Evolutionary conservation across 2,329 filamentous ascomycete genomes (phyloP).

Genomic region (Aaosphaeria arxii): DNA sequence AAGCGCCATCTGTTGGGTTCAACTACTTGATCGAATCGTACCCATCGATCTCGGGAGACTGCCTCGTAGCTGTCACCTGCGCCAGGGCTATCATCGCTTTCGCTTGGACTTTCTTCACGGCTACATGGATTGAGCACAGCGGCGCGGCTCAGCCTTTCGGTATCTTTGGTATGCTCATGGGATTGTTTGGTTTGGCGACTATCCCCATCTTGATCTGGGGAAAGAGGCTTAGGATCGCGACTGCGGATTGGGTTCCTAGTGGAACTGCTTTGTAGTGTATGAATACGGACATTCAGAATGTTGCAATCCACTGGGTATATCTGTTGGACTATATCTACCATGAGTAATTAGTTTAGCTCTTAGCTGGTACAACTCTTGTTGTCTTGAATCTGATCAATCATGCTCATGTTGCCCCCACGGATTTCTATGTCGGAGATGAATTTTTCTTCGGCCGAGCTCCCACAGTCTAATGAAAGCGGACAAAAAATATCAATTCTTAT

Average conservation of each 20-base stretch:
- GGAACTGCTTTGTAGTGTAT: slow-evolving; percentile 9
- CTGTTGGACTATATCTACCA: no score
- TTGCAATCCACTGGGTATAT: neutral
- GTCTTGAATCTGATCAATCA: no score
- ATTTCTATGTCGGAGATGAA: no score
- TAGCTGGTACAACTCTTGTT: no score
- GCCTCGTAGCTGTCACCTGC: slow-evolving; percentile 53
- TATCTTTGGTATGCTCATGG: slow-evolving; percentile 53
- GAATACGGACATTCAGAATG: neutral
- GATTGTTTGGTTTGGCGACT: slow-evolving; percentile 42
- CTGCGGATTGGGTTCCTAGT: slow-evolving; percentile 30
- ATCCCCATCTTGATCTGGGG: slow-evolving; percentile 39
- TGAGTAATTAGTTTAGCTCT: no score
- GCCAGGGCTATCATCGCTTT: slow-evolving; percentile 51
- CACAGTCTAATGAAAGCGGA: no score
- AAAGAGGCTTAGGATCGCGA: slow-evolving; percentile 42
- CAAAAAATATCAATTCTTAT: no score
- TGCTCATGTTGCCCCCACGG: no score
- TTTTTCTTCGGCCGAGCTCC: no score
- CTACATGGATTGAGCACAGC: slow-evolving; percentile 43
- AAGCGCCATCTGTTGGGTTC: slow-evolving; percentile 43
- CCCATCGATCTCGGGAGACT: slow-evolving; percentile 46
- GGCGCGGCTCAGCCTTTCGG: slow-evolving; percentile 52
- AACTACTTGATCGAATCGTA: slow-evolving; percentile 53
- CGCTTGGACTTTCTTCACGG: slow-evolving; percentile 55